Conservation (phyloP, 2,329 filamentous ascomycete species). For the Fusarium goolgardi region DNA sequence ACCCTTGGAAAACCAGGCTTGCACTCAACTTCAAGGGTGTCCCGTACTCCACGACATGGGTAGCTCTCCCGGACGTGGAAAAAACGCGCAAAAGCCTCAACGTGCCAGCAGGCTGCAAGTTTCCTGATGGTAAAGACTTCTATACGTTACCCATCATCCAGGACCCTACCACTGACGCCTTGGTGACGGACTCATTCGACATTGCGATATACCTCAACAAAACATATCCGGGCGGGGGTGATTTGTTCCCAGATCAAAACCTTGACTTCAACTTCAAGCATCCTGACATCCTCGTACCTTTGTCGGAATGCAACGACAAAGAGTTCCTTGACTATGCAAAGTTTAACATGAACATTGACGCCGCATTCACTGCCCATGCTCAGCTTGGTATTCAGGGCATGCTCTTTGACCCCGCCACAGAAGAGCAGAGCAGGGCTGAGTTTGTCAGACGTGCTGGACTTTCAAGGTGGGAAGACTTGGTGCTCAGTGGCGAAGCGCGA, state of each 20-base stretch:
- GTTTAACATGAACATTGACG: conserved; percentile 68
- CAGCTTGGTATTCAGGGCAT: conserved; percentile 56
- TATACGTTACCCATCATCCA: conserved; percentile 69
- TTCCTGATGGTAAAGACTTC: conserved; percentile 67
- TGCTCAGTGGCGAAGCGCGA: conserved; percentile 54
- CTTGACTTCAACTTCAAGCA: conserved; percentile 55
- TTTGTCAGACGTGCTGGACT: conserved; percentile 61
- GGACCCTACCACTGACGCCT: conserved; percentile 55
- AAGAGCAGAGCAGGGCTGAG: conserved; percentile 57
- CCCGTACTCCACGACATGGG: conserved; percentile 58
- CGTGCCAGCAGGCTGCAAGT: conserved; percentile 63
- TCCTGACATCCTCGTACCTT: conserved; percentile 45
- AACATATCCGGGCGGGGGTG: conserved; percentile 60
- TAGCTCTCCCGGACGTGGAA: conserved; percentile 63
- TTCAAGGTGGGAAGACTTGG: conserved; percentile 58
- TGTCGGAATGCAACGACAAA: conserved; percentile 49
- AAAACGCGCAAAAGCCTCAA: conserved; percentile 60
- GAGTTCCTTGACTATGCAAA: conserved; percentile 54
- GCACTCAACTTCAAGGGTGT: conserved; percentile 58
- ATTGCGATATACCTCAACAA: conserved; percentile 71
- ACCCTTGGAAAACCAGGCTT: conserved; percentile 52
- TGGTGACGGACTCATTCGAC: conserved; percentile 72
- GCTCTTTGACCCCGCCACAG: conserved; percentile 63
- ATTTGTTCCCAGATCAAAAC: conserved; percentile 60
- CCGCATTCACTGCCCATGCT: conserved; percentile 61